Base-by-base conservation (phyloP, 192 early-diverging fungal genomes). In the Rhizophlyctis rosea region DNA sequence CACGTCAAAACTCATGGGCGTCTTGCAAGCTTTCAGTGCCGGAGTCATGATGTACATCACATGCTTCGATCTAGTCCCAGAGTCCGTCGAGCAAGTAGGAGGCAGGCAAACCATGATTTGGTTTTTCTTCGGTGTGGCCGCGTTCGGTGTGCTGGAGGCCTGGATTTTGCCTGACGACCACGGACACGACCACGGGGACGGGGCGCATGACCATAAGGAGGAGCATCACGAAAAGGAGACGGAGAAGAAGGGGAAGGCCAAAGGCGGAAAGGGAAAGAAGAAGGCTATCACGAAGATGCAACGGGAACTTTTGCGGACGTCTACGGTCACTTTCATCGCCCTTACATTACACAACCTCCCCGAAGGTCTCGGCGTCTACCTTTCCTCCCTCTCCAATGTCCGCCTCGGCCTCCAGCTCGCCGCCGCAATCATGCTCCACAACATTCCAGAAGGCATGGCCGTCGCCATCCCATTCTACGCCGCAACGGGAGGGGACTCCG, bases 401-500 rank as follows among this genome's bases (percentile, higher is more conserved):
- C 62, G 71, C 3, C 68, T 78, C 23, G 79, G 80, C 7, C 47
- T 70, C 1, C 76, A 82, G 66, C 68, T 82, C 1, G 72, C 77
- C 4, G 62, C 74, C 9, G 80, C 80, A 29, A 82, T 82, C 55
- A 50, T 76, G 5, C 62, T 82, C 31, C 77, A 82, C 69, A 82
- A 82, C 57, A 74, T 76, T 51, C 77, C 71, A 18, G 80, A 82
- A 56, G 80, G 80, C 23, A 82, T 82, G 80, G 80, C 80, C 4
- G 77, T 82, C 23, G 80, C 77, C n/a, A 77, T 82, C 34, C 80
- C 80, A 9, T 57, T 82, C 16, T 79, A 76, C 44, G 80, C 77
- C 7, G 72, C 76, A 11, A 72, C 76, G n/a, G 52, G 58, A 7
- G 67, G 68, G 0, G 68, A 67, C 25, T 57, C 47, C 16, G 36